phyloP scores from a whole-genome alignment of 2,329 filamentous ascomycete species.

The Apiospora marii region DNA sequence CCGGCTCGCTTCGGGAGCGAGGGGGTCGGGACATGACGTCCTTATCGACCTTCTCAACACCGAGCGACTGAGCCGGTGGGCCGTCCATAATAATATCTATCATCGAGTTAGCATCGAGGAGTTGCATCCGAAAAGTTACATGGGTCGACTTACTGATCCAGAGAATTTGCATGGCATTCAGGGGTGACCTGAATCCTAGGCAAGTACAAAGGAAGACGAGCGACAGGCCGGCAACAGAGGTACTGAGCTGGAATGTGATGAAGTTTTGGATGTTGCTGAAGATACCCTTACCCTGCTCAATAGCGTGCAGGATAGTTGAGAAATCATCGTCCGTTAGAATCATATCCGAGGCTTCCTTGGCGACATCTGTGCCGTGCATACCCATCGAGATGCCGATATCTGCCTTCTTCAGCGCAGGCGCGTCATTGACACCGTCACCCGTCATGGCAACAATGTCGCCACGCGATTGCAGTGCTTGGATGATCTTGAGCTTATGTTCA shows the following conservation, averaged over 20 bases:
- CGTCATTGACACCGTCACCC: constrained; percentile 97
- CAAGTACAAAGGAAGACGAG: constrained; percentile 92
- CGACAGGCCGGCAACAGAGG: constrained; percentile 90
- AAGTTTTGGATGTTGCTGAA: constrained; percentile 99
- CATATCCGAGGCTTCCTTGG: constrained; percentile 96
- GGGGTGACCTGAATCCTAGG: constrained; percentile 90
- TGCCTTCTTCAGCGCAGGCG: constrained; percentile 93
- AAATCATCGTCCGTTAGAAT: constrained; percentile 91
- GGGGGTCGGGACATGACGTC: constrained; percentile 93
- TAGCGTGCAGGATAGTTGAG: constrained; percentile 89
- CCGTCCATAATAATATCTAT: constrained; percentile 99
- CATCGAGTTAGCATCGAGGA: constrained; percentile 5
- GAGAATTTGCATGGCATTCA: constrained; percentile 99
- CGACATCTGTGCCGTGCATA: constrained; percentile 91
- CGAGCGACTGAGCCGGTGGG: constrained; percentile 94
- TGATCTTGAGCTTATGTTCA: constrained; percentile 98
- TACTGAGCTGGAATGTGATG: constrained; percentile 96
- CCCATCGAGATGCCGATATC: constrained; percentile 99
- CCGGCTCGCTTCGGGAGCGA: constrained; percentile 82
- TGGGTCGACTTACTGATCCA: constrained; percentile 86
- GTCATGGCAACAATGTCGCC: constrained; percentile 99
- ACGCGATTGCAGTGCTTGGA: constrained; percentile 86
- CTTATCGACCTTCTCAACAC: constrained; percentile 92
- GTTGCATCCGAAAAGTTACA: background rate
- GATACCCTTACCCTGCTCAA: constrained; percentile 98